Percentiles rank a stretch among this genome's conserved stretches.
Conservation (phyloP, 495 filamentous ascomycete species). For the Tuber calosporum region DNA sequence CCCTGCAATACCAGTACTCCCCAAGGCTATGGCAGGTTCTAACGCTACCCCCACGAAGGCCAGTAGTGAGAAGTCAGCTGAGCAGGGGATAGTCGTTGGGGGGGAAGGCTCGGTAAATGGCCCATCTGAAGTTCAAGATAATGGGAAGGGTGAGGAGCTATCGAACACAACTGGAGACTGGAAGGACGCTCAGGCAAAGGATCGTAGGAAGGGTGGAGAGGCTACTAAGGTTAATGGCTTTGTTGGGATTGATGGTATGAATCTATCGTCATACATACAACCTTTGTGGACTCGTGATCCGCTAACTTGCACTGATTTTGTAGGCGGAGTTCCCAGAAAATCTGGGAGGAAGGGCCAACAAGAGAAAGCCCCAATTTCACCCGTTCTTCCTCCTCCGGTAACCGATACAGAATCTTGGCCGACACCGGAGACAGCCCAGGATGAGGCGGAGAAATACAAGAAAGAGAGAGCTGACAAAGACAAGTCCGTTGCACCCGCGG, state of each 20-base stretch:
- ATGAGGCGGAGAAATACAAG: conserved; percentile 67
- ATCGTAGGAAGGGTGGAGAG: conserved; percentile 51
- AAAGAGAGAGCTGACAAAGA: conserved; percentile 60
- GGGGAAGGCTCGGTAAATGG: conserved; percentile 25
- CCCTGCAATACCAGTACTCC: conserved; percentile 40
- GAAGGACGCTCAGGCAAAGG: conserved; percentile 46
- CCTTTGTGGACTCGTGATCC: conserved; percentile 6
- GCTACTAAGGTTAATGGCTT: conserved; percentile 45
- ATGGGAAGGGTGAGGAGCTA: conserved; percentile 27
- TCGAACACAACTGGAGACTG: conserved; percentile 25
- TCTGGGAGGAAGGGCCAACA: conserved; percentile 38
- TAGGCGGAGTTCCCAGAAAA: conserved; percentile 24
- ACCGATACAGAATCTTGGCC: conserved; percentile 79
- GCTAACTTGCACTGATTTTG: conserved; percentile 2
- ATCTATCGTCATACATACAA: conserved; percentile 9
- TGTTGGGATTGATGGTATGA: conserved; percentile 45
- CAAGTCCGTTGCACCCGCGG: conserved; percentile 26
- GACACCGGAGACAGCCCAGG: conserved; percentile 71
- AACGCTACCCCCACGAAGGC: conserved; percentile 36
- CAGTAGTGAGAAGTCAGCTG: conserved; percentile 41
- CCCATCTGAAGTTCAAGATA: conserved; percentile 31
- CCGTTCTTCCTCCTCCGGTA: conserved; percentile 53
- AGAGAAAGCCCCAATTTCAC: conserved; percentile 45
- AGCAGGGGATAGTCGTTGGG: conserved; percentile 29
- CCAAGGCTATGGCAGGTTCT: conserved; percentile 43